A percentile compares a stretch with the other conserved stretches of the same genome.
Evolutionary conservation across 2,329 filamentous ascomycete species (phyloP).

Genomic region (Hirsutella thompsonii): DNA sequence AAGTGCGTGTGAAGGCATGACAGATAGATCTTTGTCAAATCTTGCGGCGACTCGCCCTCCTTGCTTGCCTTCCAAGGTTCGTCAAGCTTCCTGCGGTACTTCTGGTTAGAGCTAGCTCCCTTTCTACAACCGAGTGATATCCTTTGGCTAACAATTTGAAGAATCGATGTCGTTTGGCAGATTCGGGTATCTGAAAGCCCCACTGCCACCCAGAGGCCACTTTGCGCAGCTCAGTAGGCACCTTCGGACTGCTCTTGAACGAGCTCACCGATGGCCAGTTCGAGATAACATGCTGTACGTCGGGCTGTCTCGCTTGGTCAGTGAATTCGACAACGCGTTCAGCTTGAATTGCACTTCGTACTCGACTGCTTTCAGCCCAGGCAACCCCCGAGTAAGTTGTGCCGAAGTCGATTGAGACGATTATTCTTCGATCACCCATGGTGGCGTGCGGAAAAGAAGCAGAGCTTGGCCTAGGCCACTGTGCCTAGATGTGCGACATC

Average conservation of each 20-base stretch:
- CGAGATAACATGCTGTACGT: conserved; percentile 27
- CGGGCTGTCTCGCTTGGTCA: conserved; percentile 18
- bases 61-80: conserved; percentile 15
- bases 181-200: conserved; percentile 34
- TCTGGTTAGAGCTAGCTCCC: not conserved
- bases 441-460: conserved; percentile 5
- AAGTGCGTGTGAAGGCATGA: conserved; percentile 35
- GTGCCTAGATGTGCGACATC: not conserved
- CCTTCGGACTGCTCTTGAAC: conserved; percentile 26
- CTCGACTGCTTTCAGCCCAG: conserved; percentile 31
- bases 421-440: conserved; percentile 26
- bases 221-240: conserved; percentile 35
- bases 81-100: conserved; percentile 18
- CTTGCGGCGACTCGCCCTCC: conserved; percentile 21
- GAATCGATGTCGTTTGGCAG: conserved; percentile 24
- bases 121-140: not conserved
- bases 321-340: not conserved
- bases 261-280: conserved; percentile 27
- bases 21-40: conserved; percentile 28
- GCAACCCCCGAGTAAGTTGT: conserved; percentile 44
- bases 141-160: conserved; percentile 33
- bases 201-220: conserved; percentile 28
- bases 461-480: not conserved
- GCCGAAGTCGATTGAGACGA: conserved; percentile 42
- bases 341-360: conserved; percentile 9